phyloP scores from a whole-genome alignment of 2,329 filamentous ascomycete genomes.

The Aciculosporium take region DNA sequence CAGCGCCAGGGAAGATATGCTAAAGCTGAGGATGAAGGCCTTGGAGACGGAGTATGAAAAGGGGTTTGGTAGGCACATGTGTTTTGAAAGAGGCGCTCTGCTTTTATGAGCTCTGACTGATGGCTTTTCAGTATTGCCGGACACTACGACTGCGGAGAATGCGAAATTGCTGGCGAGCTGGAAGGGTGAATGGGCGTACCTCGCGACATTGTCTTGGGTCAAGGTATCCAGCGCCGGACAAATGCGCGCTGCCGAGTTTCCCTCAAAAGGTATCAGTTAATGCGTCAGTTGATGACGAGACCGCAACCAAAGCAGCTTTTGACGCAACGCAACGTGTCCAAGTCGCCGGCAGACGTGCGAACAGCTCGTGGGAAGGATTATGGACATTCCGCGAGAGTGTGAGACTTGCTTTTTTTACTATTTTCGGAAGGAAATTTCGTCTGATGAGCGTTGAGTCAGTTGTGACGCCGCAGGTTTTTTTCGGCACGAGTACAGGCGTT shows the following conservation, averaged over 20 bases:
- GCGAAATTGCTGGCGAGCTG: constrained; percentile 53
- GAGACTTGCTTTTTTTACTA: neutral
- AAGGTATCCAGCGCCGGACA: constrained; percentile 53
- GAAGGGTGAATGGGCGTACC: constrained; percentile 72
- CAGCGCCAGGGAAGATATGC: constrained; percentile 59
- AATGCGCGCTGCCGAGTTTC: constrained; percentile 60
- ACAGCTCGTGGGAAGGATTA: neutral
- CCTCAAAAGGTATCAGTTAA: constrained; percentile 35
- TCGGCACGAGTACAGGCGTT: neutral
- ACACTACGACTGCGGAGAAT: constrained; percentile 55
- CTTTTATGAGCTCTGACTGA: constrained; percentile 7
- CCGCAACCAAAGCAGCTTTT: neutral
- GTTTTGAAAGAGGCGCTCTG: no score
- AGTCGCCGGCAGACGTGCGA: neutral
- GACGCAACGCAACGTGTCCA: neutral
- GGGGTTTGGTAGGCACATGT: constrained; percentile 54
- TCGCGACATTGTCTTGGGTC: constrained; percentile 64
- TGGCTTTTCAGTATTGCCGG: constrained; percentile 46
- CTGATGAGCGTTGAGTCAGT: no score
- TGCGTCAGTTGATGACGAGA: neutral
- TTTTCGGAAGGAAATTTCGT: no score
- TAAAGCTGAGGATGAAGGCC: constrained; percentile 54
- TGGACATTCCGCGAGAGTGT: neutral
- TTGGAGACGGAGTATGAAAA: constrained; percentile 70
- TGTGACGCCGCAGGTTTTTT: no score